These are phyloP conservation scores for Lachnellula occidentalis DNA, from an alignment of 2,329 filamentous ascomycete species.

Conservation along the genomic window DNA sequence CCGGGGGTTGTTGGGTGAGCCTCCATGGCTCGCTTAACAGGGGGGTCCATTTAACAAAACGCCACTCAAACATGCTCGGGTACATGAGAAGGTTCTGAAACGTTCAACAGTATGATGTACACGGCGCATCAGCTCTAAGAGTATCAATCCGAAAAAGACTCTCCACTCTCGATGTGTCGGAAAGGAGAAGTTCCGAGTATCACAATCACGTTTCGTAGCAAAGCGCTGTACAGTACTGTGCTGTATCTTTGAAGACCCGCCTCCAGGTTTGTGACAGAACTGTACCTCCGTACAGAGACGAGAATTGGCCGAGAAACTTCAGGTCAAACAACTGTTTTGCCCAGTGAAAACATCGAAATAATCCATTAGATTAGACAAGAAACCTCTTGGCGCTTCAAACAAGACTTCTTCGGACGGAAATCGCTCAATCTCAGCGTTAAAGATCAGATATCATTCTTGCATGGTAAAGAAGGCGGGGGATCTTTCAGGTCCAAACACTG, in stretches of 20 bases:
- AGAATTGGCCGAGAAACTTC: neutral
- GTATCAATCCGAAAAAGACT: neutral
- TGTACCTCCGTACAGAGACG: too few relatives aligned
- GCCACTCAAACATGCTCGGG: conserved; percentile 22
- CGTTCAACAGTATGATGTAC: neutral
- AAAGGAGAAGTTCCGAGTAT: conserved; percentile 3
- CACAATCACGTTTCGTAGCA: neutral
- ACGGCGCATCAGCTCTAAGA: neutral
- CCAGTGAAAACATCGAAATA: neutral
- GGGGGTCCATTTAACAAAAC: conserved; percentile 10
- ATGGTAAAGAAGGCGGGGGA: neutral
- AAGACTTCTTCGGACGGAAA: too few relatives aligned
- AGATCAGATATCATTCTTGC: neutral
- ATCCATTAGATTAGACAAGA: neutral
- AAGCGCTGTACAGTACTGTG: neutral
- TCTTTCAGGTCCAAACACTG: neutral
- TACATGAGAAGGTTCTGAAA: conserved; percentile 15
- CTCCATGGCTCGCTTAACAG: conserved; percentile 7
- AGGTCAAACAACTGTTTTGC: neutral
- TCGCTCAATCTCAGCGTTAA: too few relatives aligned
- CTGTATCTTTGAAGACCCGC: neutral
- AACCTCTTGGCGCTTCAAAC: too few relatives aligned
- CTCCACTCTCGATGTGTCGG: neutral
- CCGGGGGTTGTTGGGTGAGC: conserved; percentile 8
- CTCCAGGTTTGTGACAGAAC: neutral